Conservation (phyloP, 495 filamentous ascomycete genomes). For the Acidiella bohemica region DNA sequence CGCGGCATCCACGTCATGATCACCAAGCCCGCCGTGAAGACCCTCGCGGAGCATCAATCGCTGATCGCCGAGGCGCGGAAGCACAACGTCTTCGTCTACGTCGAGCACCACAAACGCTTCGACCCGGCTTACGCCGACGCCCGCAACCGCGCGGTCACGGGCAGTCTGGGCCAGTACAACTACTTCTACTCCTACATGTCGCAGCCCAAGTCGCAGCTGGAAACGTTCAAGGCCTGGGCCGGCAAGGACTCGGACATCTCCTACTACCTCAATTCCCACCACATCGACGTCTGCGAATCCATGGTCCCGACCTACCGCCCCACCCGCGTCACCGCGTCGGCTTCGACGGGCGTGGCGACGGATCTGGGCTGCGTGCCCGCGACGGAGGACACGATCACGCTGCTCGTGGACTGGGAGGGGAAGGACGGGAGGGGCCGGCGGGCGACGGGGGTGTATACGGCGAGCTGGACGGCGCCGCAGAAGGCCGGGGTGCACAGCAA, state of each 20-base stretch:
- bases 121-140: conserved; percentile 88
- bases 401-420: conserved; percentile 78
- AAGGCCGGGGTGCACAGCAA: conserved; percentile 85
- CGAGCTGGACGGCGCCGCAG: conserved; percentile 87
- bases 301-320: conserved; percentile 78
- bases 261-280: conserved; percentile 91
- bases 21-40: conserved; percentile 89
- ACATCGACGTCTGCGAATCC: conserved; percentile 77
- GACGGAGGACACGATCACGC: conserved; percentile 87
- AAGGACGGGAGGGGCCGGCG: conserved; percentile 48
- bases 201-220: conserved; percentile 82
- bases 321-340: conserved; percentile 64
- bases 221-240: conserved; percentile 95
- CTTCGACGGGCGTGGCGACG: conserved; percentile 55
- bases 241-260: conserved; percentile 82
- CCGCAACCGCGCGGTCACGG: conserved; percentile 47
- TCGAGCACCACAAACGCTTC: conserved; percentile 94
- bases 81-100: conserved; percentile 74
- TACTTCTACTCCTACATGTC: conserved; percentile 98
- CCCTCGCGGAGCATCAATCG: conserved; percentile 59
- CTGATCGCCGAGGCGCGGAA: conserved; percentile 60
- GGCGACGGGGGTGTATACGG: conserved; percentile 86
- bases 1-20: conserved; percentile 78
- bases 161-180: conserved; percentile 75
- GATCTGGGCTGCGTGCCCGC: conserved; percentile 59